phyloP scores from a whole-genome alignment of 2,329 filamentous ascomycete genomes.

The Colletotrichum orchidophilum region DNA sequence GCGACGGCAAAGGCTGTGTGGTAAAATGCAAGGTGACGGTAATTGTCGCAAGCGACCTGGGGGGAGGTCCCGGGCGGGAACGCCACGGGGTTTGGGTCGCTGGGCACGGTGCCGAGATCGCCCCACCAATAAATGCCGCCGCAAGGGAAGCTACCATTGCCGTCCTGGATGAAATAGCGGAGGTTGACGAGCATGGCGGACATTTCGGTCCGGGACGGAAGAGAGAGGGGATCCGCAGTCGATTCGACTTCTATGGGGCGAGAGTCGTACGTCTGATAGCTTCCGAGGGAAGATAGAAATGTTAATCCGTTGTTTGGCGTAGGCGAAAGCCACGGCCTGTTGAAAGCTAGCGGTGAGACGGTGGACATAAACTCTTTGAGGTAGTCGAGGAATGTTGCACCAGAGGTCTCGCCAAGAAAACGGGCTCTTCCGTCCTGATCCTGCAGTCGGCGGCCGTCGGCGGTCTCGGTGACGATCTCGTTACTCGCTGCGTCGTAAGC shows the following conservation, averaged over 20 bases:
- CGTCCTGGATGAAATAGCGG: slow-evolving; percentile 56
- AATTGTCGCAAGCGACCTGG: slow-evolving; percentile 35
- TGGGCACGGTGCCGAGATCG: slow-evolving; percentile 47
- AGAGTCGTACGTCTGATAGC: slow-evolving; percentile 59
- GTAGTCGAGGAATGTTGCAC: slow-evolving; percentile 59
- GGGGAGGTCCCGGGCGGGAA: slow-evolving; percentile 37
- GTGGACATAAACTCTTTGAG: slow-evolving; percentile 58
- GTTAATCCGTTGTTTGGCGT: slow-evolving; percentile 37
- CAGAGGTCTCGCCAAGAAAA: slow-evolving; percentile 60
- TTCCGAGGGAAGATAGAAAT: slow-evolving; percentile 54
- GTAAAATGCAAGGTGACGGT: slow-evolving; percentile 54
- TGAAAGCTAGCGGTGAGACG: slow-evolving; percentile 46
- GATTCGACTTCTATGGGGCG: slow-evolving; percentile 47
- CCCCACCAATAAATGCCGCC: slow-evolving; percentile 62
- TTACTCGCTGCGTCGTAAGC: slow-evolving; percentile 13
- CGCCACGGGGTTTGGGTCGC: slow-evolving; percentile 35
- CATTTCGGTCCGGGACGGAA: slow-evolving; percentile 50
- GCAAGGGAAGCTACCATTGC: slow-evolving; percentile 49
- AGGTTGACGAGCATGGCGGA: slow-evolving; percentile 50
- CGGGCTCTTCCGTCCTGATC: slow-evolving; percentile 55
- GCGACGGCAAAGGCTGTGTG: slow-evolving; percentile 55
- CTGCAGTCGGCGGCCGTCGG: slow-evolving; percentile 54
- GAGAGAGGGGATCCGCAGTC: slow-evolving; percentile 49
- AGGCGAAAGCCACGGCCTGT: slow-evolving; percentile 27
- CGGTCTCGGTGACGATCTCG: slow-evolving; percentile 33